A percentile compares a stretch with the other conserved stretches of the same genome.
phyloP scores from a whole-genome alignment of 2,329 filamentous ascomycete species.

The Arthrinium phaeospermum region DNA sequence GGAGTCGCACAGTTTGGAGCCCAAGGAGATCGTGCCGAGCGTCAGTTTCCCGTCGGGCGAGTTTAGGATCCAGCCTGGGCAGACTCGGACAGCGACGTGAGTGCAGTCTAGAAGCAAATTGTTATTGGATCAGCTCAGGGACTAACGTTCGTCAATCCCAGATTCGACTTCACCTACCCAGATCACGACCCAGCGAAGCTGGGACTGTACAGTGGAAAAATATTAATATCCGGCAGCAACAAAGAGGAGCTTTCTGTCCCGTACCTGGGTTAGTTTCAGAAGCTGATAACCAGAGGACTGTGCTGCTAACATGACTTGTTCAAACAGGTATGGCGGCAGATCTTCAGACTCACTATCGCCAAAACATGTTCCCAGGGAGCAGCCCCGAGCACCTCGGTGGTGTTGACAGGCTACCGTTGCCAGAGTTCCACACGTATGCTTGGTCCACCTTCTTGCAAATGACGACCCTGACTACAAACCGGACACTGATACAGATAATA shows the following conservation, averaged over 20 bases:
- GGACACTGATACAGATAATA: neutral
- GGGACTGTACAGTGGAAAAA: constrained; percentile 41
- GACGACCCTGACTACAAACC: no score
- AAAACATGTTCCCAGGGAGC: constrained; percentile 13
- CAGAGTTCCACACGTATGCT: neutral
- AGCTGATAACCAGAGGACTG: neutral
- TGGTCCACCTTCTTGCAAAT: neutral
- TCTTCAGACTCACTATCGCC: constrained; percentile 20
- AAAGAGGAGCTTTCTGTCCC: constrained; percentile 37
- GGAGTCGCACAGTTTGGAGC: constrained; percentile 25
- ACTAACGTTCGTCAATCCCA: constrained; percentile 14
- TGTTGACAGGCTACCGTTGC: constrained; percentile 1
- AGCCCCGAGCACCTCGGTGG: constrained; percentile 2
- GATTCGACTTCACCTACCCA: constrained; percentile 36
- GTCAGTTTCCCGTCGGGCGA: constrained; percentile 26
- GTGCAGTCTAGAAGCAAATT: constrained; percentile 10
- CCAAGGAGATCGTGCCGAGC: constrained; percentile 25
- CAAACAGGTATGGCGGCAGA: constrained; percentile 29
- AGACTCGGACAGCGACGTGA: constrained; percentile 30
- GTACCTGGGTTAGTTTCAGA: constrained; percentile 32
- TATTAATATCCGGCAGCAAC: constrained; percentile 35
- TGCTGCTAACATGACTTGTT: neutral
- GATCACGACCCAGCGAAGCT: constrained; percentile 30
- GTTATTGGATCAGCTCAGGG: constrained; percentile 19
- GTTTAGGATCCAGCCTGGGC: constrained; percentile 30